Evolutionary conservation across 345 rosid genomes (phyloP).

Genomic region (Populus davidiana): DNA sequence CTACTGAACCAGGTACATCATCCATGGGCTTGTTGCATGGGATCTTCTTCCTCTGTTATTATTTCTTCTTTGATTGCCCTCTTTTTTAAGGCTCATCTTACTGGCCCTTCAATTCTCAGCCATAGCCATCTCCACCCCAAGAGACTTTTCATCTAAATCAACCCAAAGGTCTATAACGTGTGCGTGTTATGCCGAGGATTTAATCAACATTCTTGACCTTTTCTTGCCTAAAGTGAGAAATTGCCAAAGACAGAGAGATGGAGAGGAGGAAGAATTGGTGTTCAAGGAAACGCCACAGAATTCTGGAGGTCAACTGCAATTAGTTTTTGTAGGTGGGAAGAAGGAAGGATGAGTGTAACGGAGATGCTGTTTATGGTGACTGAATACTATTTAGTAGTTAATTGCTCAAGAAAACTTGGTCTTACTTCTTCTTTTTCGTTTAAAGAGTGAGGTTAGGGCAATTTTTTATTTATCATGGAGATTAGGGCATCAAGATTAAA

Average conservation of each 20-base stretch:
- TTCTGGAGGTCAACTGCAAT: neutral
- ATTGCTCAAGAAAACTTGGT: too few species aligned
- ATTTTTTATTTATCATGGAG: too few species aligned
- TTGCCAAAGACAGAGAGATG: neutral
- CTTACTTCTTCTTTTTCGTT: too few species aligned
- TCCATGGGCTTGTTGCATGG: slow-evolving; percentile 42
- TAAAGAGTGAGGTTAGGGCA: too few species aligned
- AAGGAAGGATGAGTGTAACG: neutral
- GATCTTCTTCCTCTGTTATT: neutral
- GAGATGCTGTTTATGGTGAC: neutral
- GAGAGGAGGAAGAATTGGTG: neutral
- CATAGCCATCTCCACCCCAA: neutral
- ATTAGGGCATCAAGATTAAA: too few species aligned
- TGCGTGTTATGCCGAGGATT: neutral
- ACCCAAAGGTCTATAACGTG: neutral
- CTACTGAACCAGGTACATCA: slow-evolving; percentile 66
- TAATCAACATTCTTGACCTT: neutral
- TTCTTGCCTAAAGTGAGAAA: neutral
- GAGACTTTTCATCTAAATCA: slow-evolving; percentile 17
- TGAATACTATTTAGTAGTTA: too few species aligned
- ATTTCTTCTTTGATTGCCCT: neutral
- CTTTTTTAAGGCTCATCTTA: slow-evolving; percentile 12
- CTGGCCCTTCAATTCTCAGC: slow-evolving; percentile 1
- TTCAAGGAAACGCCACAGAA: neutral
- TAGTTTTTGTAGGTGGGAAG: neutral